A percentile compares a stretch with the other conserved stretches of the same genome.
phyloP scores from a whole-genome alignment of 805 yeast genomes.

The Hanseniaspora taiwanica region DNA sequence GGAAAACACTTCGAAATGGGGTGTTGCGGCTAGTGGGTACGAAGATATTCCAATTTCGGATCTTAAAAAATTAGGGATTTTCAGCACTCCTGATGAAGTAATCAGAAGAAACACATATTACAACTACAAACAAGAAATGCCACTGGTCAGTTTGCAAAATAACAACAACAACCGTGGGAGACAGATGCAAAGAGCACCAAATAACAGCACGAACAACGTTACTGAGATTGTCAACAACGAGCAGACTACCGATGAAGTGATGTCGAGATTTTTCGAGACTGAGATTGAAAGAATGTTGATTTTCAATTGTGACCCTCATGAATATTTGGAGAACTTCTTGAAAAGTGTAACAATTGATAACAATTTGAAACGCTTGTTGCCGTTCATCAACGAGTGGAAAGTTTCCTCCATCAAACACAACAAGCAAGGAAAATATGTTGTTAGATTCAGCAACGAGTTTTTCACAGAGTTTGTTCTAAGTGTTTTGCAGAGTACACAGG shows the following conservation, averaged over 20 bases:
- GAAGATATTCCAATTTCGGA: neutral
- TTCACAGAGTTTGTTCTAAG: neutral
- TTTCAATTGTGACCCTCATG: neutral
- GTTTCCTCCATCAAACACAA: neutral
- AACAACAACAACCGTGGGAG: neutral
- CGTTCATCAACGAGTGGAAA: constrained; percentile 1
- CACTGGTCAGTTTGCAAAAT: neutral
- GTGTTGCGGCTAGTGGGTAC: neutral
- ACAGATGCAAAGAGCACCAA: neutral
- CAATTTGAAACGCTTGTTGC: neutral
- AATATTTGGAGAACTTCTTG: neutral
- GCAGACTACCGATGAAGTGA: neutral
- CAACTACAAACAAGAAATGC: neutral
- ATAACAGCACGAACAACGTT: neutral
- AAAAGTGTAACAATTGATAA: constrained; percentile 2
- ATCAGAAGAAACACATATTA: constrained; percentile 4
- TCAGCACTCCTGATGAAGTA: constrained; percentile 24
- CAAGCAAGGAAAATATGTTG: neutral
- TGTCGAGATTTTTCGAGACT: neutral
- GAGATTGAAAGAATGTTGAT: constrained; percentile 1
- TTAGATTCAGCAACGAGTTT: constrained; percentile 1
- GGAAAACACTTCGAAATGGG: neutral
- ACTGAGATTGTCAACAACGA: constrained; percentile 1
- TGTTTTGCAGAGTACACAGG: no score
- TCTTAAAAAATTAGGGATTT: neutral